Percentiles rank a stretch among this genome's conserved stretches.
Conservation (phyloP, 345 rosid species). For the Salix exigua region DNA sequence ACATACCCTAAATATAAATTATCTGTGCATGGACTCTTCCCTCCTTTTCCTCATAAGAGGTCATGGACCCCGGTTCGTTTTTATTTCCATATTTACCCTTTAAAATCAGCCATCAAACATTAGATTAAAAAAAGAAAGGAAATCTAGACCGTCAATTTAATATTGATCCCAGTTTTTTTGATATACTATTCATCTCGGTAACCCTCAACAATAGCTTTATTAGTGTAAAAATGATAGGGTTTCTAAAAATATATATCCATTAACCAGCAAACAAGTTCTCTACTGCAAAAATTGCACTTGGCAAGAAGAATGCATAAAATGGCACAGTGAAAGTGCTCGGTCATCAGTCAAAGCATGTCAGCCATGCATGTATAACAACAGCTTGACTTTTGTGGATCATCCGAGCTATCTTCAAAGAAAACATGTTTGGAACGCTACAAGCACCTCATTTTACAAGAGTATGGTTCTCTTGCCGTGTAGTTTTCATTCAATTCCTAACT, state of each 20-base stretch:
- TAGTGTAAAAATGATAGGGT: no score
- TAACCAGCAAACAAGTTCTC: no score
- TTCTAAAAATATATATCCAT: no score
- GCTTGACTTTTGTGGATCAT: background rate
- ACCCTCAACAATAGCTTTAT: no score
- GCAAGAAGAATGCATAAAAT: background rate
- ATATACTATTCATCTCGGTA: no score
- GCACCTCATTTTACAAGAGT: background rate
- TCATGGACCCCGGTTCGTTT: background rate
- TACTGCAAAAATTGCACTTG: background rate
- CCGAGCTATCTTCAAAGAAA: background rate
- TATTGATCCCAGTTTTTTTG: background rate
- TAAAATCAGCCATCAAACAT: background rate
- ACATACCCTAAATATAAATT: no score
- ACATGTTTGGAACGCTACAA: background rate
- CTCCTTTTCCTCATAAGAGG: background rate
- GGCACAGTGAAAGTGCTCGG: background rate
- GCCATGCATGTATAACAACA: background rate
- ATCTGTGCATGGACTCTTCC: background rate
- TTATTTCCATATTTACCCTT: no score
- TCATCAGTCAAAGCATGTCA: background rate
- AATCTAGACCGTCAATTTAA: background rate
- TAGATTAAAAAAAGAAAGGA: no score
- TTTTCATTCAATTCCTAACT: no score
- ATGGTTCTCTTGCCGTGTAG: background rate